Base-by-base conservation (phyloP, 2,329 filamentous ascomycete genomes). In the Cadophora sp. region DNA sequence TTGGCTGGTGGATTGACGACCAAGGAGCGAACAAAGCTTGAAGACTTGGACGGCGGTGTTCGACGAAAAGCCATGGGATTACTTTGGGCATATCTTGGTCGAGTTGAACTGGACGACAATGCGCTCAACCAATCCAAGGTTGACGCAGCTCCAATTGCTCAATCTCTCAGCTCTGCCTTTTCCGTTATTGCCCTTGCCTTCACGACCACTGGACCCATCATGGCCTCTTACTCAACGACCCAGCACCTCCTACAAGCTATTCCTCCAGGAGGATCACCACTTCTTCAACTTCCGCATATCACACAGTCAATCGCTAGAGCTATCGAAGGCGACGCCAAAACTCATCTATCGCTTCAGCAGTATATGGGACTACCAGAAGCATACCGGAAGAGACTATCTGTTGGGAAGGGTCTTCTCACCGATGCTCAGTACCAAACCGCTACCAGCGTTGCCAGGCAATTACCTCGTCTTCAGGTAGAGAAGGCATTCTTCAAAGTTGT, bases 401-500 rank as follows among this genome's bases (percentile, higher is more conserved):
- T 96, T 55, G 90, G 90, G 71, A 83, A 89, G 65, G 85, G 83
- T 48, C 89, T 95, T 48, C 82, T 99, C 45, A 89, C 86, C 4
- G 89, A 93, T 72, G 80, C 87, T 68, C 88, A 97, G 78, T 97
- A 97, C 80, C 83, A 87, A 70, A 86, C 89, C 50, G 91, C 91
- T 45, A 84, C 97, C 68, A 81, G 81, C 56, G 91, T 97, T 36
- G 94, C 94, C 33, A 88, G 89, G 73, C 93, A 97, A 80, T 85
- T 99, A 33, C 96, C 96, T 1, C 87, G 89, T 70, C 84, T 99
- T 64, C 87, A 91, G 66, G 89, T 99, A 13, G 93, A 93, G 76
- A 96, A 94, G 81, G 93, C 94, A 8, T 99, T 97, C 81, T 99
- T 99, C 88, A 99, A 99, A 84, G 96, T 99, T 55, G 90, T 93